Conservation (phyloP, 2,329 filamentous ascomycete genomes). For the Xylariaceae sp. region DNA sequence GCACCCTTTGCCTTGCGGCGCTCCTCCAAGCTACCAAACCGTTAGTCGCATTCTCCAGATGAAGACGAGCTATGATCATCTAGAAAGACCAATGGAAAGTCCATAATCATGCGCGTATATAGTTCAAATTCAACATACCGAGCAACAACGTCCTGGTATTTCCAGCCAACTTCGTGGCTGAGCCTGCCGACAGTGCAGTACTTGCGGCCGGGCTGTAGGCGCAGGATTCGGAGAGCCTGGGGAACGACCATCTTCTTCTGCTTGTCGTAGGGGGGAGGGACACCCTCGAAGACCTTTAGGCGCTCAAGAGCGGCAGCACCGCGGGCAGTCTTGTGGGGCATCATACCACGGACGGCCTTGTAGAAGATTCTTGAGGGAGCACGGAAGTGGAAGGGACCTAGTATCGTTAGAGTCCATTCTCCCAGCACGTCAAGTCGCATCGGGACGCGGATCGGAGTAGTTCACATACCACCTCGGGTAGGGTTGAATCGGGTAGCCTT, state of each 20-base stretch:
- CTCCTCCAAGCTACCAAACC: constrained; percentile 80
- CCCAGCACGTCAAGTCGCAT: constrained; percentile 8
- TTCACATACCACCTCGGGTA: constrained; percentile 82
- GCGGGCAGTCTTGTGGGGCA: constrained; percentile 99
- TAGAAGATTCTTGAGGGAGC: constrained; percentile 99
- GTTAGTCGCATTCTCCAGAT: constrained; percentile 13
- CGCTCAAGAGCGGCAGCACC: constrained; percentile 94
- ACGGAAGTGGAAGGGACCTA: constrained; percentile 99
- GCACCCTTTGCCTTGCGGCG: constrained; percentile 98
- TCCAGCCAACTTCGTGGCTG: constrained; percentile 99
- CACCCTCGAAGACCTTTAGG: constrained; percentile 99
- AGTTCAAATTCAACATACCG: constrained; percentile 58
- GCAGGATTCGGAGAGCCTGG: constrained; percentile 92
- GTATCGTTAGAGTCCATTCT: constrained; percentile 28
- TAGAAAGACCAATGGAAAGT: not conserved
- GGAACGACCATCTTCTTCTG: constrained; percentile 99
- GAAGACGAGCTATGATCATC: not conserved
- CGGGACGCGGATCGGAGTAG: constrained; percentile 17
- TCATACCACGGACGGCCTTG: constrained; percentile 99
- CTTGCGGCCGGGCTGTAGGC: constrained; percentile 98
- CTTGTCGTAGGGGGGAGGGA: constrained; percentile 98
- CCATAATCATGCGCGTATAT: not conserved
- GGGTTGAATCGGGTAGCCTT: constrained; percentile 99
- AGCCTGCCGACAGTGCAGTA: constrained; percentile 99
- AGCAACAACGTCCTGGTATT: constrained; percentile 99